Evolutionary conservation across 2,329 filamentous ascomycete genomes (phyloP), one percentile per base, ranked within the genome.

Genomic region (Phyllachora maydis): DNA sequence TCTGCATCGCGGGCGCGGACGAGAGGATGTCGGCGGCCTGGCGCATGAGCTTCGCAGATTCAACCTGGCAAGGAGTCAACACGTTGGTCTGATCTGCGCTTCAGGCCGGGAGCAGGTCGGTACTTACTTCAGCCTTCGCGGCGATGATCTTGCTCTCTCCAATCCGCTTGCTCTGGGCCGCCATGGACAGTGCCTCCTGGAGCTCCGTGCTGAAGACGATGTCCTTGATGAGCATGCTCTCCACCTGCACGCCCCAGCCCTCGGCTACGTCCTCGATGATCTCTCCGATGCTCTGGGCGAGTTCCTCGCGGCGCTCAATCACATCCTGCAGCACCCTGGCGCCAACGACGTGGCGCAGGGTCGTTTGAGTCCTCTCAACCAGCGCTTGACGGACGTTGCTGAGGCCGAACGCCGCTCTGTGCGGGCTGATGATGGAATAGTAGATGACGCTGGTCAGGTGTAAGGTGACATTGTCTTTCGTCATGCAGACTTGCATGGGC

Each of bases 181-280:
- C 88, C 88, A 98, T 95, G 43, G 79, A 91, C 23, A 98, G 67
- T 11, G 78, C 88, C 42, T 95, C 85, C 52, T 98, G 88, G 21
- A 98, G 63, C 36, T 95, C 88, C 42, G 81, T 70, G 52, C 71
- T 82, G 66, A 98, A 98, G 46, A 95, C 77, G 44, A 98, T 91
- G 50, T 98, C 88, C 56, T 98, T 95, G 65, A 98, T 85, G 36
- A 98, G 70, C 85, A 98, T 98, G 42, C 74, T 83, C 60, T 95
- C 88, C 28, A 95, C 88, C 42, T 79, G 70, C 6, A 92, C 85
- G 52, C 88, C 88, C 88, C 88, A 98, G 30, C 79, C 81, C 8
- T 67, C 58, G 5, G 88, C 85, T 2, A 92, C 88, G 36, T 93
- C 83, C 44, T 95, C 88, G 38, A 98, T 95, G 38, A 95, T 95